These are phyloP conservation scores for Wickerhamiella azymoides DNA, from an alignment of 805 yeast genomes.

Conservation along the genomic window DNA sequence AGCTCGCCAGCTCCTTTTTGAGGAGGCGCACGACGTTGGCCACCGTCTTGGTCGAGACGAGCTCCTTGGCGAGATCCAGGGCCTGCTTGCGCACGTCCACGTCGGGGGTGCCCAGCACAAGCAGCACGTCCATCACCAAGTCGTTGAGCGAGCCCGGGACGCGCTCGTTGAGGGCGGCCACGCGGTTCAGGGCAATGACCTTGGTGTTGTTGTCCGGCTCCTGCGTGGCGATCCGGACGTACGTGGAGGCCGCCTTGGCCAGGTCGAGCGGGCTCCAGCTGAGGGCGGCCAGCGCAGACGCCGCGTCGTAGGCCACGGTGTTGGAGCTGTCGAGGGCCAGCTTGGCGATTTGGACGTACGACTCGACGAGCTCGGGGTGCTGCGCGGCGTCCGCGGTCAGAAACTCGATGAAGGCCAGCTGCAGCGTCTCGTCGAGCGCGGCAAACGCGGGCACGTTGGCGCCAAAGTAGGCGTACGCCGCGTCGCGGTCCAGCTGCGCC, in stretches of 20 bases:
- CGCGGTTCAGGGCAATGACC: constrained; percentile 77
- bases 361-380: constrained; percentile 49
- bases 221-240: constrained; percentile 75
- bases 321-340: constrained; percentile 45
- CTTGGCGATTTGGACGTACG: constrained; percentile 57
- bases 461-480: constrained; percentile 71
- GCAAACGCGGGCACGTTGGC: constrained; percentile 47
- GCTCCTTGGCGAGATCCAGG: constrained; percentile 63
- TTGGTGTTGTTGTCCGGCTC: constrained; percentile 95
- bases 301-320: constrained; percentile 79
- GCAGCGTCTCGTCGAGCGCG: constrained; percentile 66
- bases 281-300: constrained; percentile 55
- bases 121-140: constrained; percentile 68
- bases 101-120: constrained; percentile 78
- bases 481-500: constrained; percentile 67
- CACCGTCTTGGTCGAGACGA: constrained; percentile 76
- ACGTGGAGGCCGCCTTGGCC: constrained; percentile 67
- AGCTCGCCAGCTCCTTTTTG: constrained; percentile 75
- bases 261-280: constrained; percentile 50
- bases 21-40: constrained; percentile 85
- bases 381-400: constrained; percentile 65
- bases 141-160: constrained; percentile 78
- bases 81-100: constrained; percentile 84
- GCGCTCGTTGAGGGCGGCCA: constrained; percentile 55
- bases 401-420: constrained; percentile 81